These are phyloP conservation scores for Ogataea paradorogensis DNA, from an alignment of 805 yeast species.

Conservation along the genomic window DNA sequence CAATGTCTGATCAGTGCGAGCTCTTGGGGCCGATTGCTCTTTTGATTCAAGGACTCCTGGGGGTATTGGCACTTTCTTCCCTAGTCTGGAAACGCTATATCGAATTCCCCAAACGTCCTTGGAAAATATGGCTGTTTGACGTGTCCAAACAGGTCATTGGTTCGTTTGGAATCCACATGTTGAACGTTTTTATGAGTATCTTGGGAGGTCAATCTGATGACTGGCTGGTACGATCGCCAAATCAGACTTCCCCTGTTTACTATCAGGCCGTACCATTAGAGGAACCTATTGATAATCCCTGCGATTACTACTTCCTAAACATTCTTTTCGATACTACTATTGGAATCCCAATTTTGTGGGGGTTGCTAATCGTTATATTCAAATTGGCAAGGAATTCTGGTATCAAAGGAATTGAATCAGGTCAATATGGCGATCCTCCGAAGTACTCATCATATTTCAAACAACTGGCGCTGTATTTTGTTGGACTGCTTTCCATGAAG, in stretches of 20 bases:
- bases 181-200: conserved; percentile 72
- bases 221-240: conserved; percentile 9
- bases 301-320: conserved; percentile 93
- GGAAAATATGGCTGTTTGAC: conserved; percentile 87
- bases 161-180: conserved; percentile 75
- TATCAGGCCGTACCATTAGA: conserved; percentile 3
- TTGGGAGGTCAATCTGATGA: conserved; percentile 38
- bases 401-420: conserved; percentile 47
- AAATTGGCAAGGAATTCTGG: conserved; percentile 41
- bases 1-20: conserved; percentile 43
- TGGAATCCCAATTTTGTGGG: conserved; percentile 82
- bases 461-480: conserved; percentile 67
- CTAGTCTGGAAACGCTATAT: conserved; percentile 71
- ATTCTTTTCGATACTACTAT: conserved; percentile 88
- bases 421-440: conserved; percentile 68
- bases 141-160: conserved; percentile 89
- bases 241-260: conserved; percentile 12
- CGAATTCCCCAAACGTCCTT: conserved; percentile 77
- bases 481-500: conserved; percentile 60
- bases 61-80: conserved; percentile 70
- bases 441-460: conserved; percentile 61
- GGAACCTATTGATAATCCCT: conserved; percentile 55
- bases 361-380: conserved; percentile 50
- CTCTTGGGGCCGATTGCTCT: conserved; percentile 85
- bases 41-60: conserved; percentile 71